Evolutionary conservation across 2,329 filamentous ascomycete genomes (phyloP), one percentile per base, ranked within the genome.

Genomic region (Keithomyces neogunnii): DNA sequence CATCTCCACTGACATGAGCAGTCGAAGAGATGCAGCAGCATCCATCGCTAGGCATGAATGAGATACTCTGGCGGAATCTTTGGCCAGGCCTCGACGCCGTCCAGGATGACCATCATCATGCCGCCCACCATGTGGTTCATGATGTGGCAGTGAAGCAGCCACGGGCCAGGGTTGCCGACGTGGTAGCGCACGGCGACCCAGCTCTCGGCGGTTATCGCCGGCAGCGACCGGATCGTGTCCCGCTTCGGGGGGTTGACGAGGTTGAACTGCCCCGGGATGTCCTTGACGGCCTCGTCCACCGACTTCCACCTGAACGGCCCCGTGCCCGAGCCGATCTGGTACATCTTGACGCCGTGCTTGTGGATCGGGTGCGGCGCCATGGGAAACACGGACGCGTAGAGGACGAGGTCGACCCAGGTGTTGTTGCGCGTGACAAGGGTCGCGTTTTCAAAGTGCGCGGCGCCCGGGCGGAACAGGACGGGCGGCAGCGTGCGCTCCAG

Each of bases 281-380:
- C 68, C 9, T 63, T 58, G 2, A 70, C 65, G 0, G 81, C 81
- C 50, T 81, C 76, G 0, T 71, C 75, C 0, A 84, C 75, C 1
- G 70, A 73, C 2, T 60, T 62, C 70, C 76, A 85, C 10, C 67
- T 72, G 60, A 78, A 85, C 1, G 56, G 50, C 0, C 78, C 78
- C 0, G 56, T 57, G 2, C 80, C 81, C 0, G 65, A 52, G 1
- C 81, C 82, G 35, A 85, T 71, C 26, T 75, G 65, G 57, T 73
- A 84, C 66, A 77, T 80, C 60, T 81, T 82, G 58, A 76, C 80
- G 45, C 76, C 75, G 64, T 85, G 82, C 67, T 84, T 84, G 71
- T 85, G 82, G 48, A 85, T 77, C 0, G 80, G 77, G 53, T 85
- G 82, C 8, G 66, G 59, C 1, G 68, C 78, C 58, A 80, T 76